These are phyloP conservation scores for Xanthoconium separans DNA, from an alignment of 1,284 basidiomycete genomes.

Conservation along the genomic window DNA sequence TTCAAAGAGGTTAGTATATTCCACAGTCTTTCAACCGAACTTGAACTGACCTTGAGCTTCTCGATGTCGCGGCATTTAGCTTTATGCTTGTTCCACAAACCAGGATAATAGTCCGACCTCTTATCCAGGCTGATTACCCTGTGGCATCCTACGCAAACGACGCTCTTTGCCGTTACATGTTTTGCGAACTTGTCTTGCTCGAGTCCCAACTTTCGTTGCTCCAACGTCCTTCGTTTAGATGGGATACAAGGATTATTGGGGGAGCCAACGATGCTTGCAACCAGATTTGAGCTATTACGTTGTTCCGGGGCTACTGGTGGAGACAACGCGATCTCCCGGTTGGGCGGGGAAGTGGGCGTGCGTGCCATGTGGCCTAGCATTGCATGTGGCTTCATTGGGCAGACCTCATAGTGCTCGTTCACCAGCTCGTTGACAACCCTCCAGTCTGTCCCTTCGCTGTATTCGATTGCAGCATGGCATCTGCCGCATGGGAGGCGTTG, in stretches of 20 bases:
- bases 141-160: conserved; percentile 24
- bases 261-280: not conserved
- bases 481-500: conserved; percentile 27
- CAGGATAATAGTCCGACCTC: conserved; percentile 34
- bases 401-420: conserved; percentile 30
- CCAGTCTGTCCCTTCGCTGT: conserved; percentile 28
- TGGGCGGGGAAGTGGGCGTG: conserved; percentile 12
- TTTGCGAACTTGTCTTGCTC: conserved; percentile 30
- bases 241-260: conserved; percentile 10
- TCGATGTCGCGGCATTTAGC: conserved; percentile 25
- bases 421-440: conserved; percentile 26
- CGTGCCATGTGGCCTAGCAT: conserved; percentile 8
- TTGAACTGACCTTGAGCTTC: conserved; percentile 29
- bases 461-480: conserved; percentile 26
- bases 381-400: conserved; percentile 24
- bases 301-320: conserved; percentile 6
- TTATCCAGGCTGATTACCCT: conserved; percentile 35
- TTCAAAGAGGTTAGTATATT: conserved; percentile 17
- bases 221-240: conserved; percentile 28
- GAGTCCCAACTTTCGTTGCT: conserved; percentile 28
- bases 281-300: not conserved
- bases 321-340: conserved; percentile 10
- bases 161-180: conserved; percentile 27
- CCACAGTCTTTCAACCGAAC: not conserved
- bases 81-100: conserved; percentile 30